Evolutionary conservation across 805 yeast genomes (phyloP), one percentile per base, ranked within the genome.

Genomic region (Candida khao-thaluensis): DNA sequence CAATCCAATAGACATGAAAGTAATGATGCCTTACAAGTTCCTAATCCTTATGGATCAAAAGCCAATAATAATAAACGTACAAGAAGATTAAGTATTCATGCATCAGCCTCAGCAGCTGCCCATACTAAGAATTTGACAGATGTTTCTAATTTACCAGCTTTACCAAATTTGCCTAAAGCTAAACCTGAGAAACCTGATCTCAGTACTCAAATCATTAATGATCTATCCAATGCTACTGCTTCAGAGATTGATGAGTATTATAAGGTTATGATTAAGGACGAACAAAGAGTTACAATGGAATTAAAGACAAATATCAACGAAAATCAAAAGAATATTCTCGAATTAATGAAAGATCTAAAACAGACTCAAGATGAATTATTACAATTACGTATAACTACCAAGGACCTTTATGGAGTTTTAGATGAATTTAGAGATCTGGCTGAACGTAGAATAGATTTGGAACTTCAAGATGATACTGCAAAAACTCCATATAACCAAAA

Each of bases 221-320:
- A 77, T 39, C 56, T 86, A 44, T 65, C 78, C 8, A 75, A 78
- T 45, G 86, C 88, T 1, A 76, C 83, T 5, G 91, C 90, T 2
- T 60, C 77, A 1, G 85, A 81, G 44, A 82, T 86, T 23, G 89
- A 85, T 50, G 78, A 76, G 39, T 84, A 83, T 58, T 78, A 81
- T 43, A 71, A 76, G 14, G 73, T 71, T 37, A 62, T 85, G 46
- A 52, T 60, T 2, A 63, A 68, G 28, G 69, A 82, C 47, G 73
- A 77, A 27, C 55, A 62, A 3, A 56, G 71, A 30, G 74, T 84
- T 27, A 74, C 74, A 14, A 63, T 64, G 17, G 85, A 81, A 43
- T 76, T 83, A 35, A 81, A 81, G 50, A 58, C 59, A 21, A 75
- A 75, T 37, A 75, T 85, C 20, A 72, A 78, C 48, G 76, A 75